Conservation (phyloP, 306 rosid genomes). For the Gleditsia sinensis region DNA sequence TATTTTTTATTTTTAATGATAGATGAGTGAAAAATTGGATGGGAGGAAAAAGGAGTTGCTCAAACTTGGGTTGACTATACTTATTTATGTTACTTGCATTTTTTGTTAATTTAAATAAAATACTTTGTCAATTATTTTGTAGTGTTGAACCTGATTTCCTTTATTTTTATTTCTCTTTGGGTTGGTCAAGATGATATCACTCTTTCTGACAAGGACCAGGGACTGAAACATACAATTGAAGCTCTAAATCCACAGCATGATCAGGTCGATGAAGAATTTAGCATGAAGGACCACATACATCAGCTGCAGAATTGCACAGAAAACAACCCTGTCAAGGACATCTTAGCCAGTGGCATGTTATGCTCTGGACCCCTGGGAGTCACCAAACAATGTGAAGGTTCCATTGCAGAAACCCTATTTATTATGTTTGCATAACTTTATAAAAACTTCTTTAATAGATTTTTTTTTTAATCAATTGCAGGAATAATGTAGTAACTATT, state of each 20-base stretch:
- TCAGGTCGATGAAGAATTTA: constrained; percentile 36
- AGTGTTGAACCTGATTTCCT: constrained; percentile 35
- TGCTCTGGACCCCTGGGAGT: constrained; percentile 32
- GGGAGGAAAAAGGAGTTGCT: constrained; percentile 17
- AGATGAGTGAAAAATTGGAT: constrained; percentile 24
- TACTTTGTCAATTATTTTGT: neutral
- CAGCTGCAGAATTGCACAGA: constrained; percentile 43
- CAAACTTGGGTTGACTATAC: neutral
- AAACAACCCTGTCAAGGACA: constrained; percentile 27
- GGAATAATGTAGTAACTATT: constrained; percentile 18
- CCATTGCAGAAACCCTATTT: constrained; percentile 18
- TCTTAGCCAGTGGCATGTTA: constrained; percentile 33
- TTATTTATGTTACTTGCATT: neutral
- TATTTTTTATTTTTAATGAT: constrained; percentile 6
- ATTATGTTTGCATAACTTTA: constrained; percentile 21
- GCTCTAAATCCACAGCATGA: constrained; percentile 35
- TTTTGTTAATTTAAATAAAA: constrained; percentile 4
- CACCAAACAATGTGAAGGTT: constrained; percentile 57
- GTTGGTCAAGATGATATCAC: constrained; percentile 77
- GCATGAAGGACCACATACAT: constrained; percentile 36
- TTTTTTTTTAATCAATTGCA: constrained; percentile 6
- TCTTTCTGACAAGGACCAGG: constrained; percentile 56
- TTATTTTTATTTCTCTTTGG: constrained; percentile 34
- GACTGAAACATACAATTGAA: constrained; percentile 44
- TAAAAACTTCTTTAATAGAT: constrained; percentile 8